Evolutionary conservation across 768 basidiomycete genomes (phyloP).

Genomic region (Tulasnella sp.): DNA sequence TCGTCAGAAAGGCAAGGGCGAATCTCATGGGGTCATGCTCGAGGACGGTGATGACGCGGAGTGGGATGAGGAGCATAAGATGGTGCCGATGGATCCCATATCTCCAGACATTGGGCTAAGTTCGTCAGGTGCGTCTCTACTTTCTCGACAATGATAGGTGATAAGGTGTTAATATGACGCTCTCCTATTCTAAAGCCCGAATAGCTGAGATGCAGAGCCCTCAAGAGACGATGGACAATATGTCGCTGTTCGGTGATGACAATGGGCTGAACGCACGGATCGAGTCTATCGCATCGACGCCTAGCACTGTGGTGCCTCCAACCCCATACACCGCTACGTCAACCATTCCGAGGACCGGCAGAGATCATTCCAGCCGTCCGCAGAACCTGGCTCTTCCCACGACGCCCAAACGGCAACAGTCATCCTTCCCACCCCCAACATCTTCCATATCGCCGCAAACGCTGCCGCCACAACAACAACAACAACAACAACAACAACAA

Average conservation of each 20-base stretch:
- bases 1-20: slow-evolving; percentile 25
- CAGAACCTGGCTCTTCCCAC: no score
- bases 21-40: not conserved
- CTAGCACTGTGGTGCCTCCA: not conserved
- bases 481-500: not conserved
- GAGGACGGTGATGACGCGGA: slow-evolving; percentile 26
- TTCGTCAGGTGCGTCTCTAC: no score
- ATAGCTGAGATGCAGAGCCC: no score
- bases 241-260: no score
- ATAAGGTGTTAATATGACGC: no score
- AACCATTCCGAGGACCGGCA: not conserved
- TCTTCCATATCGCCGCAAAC: not conserved
- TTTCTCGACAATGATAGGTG: no score
- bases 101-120: no score
- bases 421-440: not conserved
- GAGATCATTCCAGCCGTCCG: no score
- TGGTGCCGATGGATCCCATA: not conserved
- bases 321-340: not conserved
- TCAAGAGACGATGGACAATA: no score
- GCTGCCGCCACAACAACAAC: not conserved
- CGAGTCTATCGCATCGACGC: not conserved
- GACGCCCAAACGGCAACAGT: not conserved
- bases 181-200: no score
- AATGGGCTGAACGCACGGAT: not conserved
- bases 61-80: slow-evolving; percentile 32